Evolutionary conservation across 805 yeast species (phyloP).

Genomic region (Yamadazyma laniorum): DNA sequence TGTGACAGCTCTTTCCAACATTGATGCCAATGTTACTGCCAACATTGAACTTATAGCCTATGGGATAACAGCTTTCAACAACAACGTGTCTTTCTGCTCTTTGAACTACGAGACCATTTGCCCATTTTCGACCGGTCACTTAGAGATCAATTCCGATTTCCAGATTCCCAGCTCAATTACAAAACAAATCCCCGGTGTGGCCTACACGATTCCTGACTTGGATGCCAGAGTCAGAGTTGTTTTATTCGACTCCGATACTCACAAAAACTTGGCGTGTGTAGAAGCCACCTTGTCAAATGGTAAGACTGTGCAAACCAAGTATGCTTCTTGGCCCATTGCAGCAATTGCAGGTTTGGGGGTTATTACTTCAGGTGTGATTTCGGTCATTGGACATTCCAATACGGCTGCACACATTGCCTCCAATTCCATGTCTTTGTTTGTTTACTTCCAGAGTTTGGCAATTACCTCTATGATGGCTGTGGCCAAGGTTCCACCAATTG

Average conservation of each 20-base stretch:
- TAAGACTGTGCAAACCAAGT: conserved; percentile 88
- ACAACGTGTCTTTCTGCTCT: conserved; percentile 62
- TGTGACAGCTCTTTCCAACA: conserved; percentile 74
- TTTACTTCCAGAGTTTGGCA: conserved; percentile 91
- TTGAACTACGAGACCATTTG: conserved; percentile 55
- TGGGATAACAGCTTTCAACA: conserved; percentile 65
- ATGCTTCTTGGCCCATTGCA: conserved; percentile 95
- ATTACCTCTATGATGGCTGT: conserved; percentile 96
- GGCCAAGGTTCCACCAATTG: conserved; percentile 88
- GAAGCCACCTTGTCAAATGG: conserved; percentile 84
- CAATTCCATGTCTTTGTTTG: conserved; percentile 86
- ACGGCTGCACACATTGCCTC: conserved; percentile 98
- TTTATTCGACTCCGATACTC: conserved; percentile 49
- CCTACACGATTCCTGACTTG: conserved; percentile 88
- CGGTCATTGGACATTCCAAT: conserved; percentile 82
- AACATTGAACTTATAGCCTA: conserved; percentile 68
- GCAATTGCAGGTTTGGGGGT: conserved; percentile 87
- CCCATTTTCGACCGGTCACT: conserved; percentile 85
- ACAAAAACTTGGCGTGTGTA: conserved; percentile 78
- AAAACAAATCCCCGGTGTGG: conserved; percentile 70
- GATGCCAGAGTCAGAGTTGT: conserved; percentile 86
- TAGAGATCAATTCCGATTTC: conserved; percentile 61
- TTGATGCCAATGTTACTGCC: conserved; percentile 70
- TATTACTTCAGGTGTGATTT: conserved; percentile 80
- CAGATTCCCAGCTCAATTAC: conserved; percentile 41